phyloP scores from a whole-genome alignment of 2,329 filamentous ascomycete species.

The Neospermospora avenae region DNA sequence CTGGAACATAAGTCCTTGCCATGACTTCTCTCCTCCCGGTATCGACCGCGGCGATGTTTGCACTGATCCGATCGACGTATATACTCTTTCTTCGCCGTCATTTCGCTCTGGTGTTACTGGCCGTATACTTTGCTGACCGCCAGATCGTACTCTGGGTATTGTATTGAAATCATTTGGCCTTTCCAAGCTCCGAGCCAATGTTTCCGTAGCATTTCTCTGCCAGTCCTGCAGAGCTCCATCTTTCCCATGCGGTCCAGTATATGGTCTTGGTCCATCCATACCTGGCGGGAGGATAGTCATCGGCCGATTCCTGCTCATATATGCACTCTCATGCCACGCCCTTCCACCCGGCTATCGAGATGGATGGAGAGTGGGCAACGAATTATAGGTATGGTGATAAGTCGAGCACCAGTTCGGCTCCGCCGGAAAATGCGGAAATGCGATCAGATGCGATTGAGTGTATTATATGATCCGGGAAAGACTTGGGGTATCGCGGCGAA shows the following conservation, averaged over 20 bases:
- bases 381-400: background rate
- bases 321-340: constrained; percentile 25
- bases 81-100: constrained; percentile 27
- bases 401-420: background rate
- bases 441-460: background rate
- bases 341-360: constrained; percentile 8
- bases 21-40: constrained; percentile 43
- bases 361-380: constrained; percentile 2
- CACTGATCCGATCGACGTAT: constrained; percentile 33
- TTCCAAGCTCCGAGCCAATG: constrained; percentile 27
- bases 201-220: constrained; percentile 31
- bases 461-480: background rate
- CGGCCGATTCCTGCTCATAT: constrained; percentile 27
- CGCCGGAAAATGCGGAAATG: background rate
- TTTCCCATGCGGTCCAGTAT: constrained; percentile 34
- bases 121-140: constrained; percentile 48
- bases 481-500: background rate
- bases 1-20: constrained; percentile 60
- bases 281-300: constrained; percentile 44
- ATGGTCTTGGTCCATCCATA: constrained; percentile 46
- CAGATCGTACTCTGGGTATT: constrained; percentile 29
- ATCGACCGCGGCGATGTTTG: constrained; percentile 49
- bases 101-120: constrained; percentile 62
- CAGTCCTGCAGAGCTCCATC: constrained; percentile 32
- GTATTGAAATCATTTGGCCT: constrained; percentile 26